Evolutionary conservation across 192 early-diverging fungal species (phyloP).

Genomic region (Ambispora gerdemannii): DNA sequence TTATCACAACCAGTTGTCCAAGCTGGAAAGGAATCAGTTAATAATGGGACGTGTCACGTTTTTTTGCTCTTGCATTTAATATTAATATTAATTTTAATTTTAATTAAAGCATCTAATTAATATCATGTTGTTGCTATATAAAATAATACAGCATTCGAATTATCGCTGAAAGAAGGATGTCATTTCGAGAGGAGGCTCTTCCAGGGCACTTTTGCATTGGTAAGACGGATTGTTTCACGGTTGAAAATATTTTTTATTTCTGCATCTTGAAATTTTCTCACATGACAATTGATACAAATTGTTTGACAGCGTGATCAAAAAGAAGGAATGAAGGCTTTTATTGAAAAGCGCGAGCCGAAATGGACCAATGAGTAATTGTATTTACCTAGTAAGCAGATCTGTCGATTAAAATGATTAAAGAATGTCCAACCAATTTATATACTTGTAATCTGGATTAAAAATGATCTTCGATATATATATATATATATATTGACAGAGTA

Average conservation of each 20-base stretch:
- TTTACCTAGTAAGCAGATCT: no score
- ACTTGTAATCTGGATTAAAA: no score
- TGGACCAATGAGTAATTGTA: constrained; percentile 77
- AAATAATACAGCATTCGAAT: constrained; percentile 90
- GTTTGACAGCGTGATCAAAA: constrained; percentile 75
- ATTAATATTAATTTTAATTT: not conserved
- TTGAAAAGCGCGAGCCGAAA: constrained; percentile 83
- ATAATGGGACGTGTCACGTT: constrained; percentile 59
- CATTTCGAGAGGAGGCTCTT: constrained; percentile 93
- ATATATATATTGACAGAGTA: no score
- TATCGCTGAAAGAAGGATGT: constrained; percentile 78
- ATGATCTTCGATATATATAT: no score
- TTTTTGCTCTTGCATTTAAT: not conserved
- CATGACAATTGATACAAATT: not conserved
- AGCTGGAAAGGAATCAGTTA: constrained; percentile 97
- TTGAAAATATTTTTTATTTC: constrained; percentile 8
- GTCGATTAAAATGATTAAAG: no score
- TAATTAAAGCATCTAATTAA: not conserved
- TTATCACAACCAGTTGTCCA: constrained; percentile 83
- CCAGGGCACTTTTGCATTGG: constrained; percentile 85
- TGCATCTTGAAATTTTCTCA: not conserved
- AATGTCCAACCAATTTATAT: no score
- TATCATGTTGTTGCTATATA: not conserved
- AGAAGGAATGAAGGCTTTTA: constrained; percentile 96
- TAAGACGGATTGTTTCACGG: constrained; percentile 38